A percentile compares a stretch with the other conserved stretches of the same genome.
Conservation (phyloP, 2,329 filamentous ascomycete species). For the Arthrobotrys iridis region DNA sequence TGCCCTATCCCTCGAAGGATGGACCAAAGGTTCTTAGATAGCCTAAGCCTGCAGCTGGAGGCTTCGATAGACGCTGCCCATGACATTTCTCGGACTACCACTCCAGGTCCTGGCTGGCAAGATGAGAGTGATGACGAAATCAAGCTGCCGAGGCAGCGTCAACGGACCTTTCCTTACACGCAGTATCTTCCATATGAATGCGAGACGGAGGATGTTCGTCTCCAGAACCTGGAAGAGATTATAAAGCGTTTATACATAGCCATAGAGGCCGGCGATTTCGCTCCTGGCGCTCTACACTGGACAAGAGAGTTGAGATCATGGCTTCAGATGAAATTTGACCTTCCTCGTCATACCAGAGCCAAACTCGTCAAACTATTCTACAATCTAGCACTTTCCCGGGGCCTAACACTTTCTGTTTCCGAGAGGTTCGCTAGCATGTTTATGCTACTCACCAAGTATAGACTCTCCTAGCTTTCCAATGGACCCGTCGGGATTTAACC, state of each 20-base stretch:
- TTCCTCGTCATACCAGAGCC: constrained; percentile 82
- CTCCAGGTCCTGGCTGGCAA: constrained; percentile 64
- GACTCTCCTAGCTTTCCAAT: constrained; percentile 59
- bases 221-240: constrained; percentile 83
- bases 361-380: constrained; percentile 92
- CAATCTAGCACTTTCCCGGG: constrained; percentile 88
- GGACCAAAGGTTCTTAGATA: constrained; percentile 50
- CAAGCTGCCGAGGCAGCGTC: constrained; percentile 75
- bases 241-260: constrained; percentile 93
- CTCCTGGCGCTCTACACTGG: constrained; percentile 93
- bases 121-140: constrained; percentile 64
- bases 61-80: constrained; percentile 18
- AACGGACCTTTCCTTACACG: constrained; percentile 93
- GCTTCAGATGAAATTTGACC: constrained; percentile 97
- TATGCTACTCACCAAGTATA: constrained; percentile 87
- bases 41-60: constrained; percentile 13
- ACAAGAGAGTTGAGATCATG: constrained; percentile 94
- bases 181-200: constrained; percentile 86
- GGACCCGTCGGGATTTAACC: constrained; percentile 54
- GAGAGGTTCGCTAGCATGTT: constrained; percentile 98
- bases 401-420: constrained; percentile 80
- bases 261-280: constrained; percentile 91
- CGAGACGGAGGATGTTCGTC: constrained; percentile 80
- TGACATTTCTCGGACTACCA: constrained; percentile 60
- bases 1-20: constrained; percentile 4